Base-by-base conservation (phyloP, 371 early-diverging fungal genomes). In the Mortierella sp. region DNA sequence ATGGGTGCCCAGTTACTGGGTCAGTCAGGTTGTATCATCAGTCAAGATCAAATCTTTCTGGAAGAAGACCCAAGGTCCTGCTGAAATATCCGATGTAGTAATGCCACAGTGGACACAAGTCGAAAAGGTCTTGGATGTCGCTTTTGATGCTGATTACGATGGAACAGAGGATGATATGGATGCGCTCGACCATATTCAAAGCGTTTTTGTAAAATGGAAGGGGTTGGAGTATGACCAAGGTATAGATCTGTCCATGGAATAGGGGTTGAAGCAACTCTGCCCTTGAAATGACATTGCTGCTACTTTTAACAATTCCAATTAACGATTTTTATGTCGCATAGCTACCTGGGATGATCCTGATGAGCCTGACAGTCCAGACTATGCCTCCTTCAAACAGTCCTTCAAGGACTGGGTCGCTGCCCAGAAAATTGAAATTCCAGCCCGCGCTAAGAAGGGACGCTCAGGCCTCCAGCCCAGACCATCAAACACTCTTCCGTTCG, bases 1-100 rank as follows among this genome's bases (percentile, higher is more conserved):
- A 19, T 92, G 92, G 92, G 90, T 90, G 8, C 76, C 88, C n/a
- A 68, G 70, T 10, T 72, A 67, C 34, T 89, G 89, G 88, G 63
- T 86, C 17, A 67, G 70, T 17, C 66, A 75, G 15, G 72, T 72
- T 8, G 61, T 69, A 10, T 54, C 83, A 0, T 42, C 60, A 1
- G 64, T 74, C 42, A 79, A 79, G 60, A 63, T 72, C 29, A 73
- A 76, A 51, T 82, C 83, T 19, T 78, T 54, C 56, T 62, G 77
- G 82, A 68, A 72, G 64, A 49, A 53, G 75, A 37, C 55, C 17
- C 28, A 42, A 49, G 47, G 68, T 28, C 45, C 72, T 40, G 32
- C 70, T 23, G 34, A 64, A 13, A 22, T 64, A 43, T 74, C 81
- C 6, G 85, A 82, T 5, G 73, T 83, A 37, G 59, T 83, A 2